Conservation (phyloP, 768 basidiomycete species). For the Kwoniella sp. region DNA sequence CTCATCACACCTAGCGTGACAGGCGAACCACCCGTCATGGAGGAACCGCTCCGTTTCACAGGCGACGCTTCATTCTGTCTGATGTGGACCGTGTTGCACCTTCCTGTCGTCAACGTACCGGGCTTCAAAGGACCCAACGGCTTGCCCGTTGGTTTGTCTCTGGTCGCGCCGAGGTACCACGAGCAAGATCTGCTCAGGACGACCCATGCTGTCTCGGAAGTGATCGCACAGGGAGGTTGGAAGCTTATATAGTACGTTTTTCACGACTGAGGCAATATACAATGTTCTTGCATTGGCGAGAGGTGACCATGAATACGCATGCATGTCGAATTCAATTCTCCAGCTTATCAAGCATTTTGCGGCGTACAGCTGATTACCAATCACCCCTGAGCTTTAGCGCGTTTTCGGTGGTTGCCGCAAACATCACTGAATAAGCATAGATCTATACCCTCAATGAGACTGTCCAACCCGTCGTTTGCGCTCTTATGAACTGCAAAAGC, state of each 20-base stretch:
- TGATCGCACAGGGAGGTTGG: constrained; percentile 24
- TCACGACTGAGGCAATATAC: no score
- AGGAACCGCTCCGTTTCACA: constrained; percentile 26
- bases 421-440: no score
- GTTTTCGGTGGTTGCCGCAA: no score
- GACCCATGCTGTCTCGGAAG: constrained; percentile 11
- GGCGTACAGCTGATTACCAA: no score
- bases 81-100: constrained; percentile 29
- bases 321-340: no score
- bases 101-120: constrained; percentile 25
- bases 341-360: no score
- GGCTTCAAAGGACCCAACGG: constrained; percentile 26
- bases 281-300: no score
- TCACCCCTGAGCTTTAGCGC: no score
- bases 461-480: no score
- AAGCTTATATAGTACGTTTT: neutral
- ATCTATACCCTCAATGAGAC: no score
- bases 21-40: constrained; percentile 21
- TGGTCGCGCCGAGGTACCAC: constrained; percentile 20
- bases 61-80: constrained; percentile 29
- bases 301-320: no score
- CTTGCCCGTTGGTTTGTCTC: constrained; percentile 26
- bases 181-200: constrained; percentile 21
- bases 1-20: constrained; percentile 28
- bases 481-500: no score